Percentiles rank a stretch among this genome's conserved stretches.
These are phyloP conservation scores for Dothideomycetidae sp. DNA, from an alignment of 2,329 filamentous ascomycete species.

Conservation along the genomic window DNA sequence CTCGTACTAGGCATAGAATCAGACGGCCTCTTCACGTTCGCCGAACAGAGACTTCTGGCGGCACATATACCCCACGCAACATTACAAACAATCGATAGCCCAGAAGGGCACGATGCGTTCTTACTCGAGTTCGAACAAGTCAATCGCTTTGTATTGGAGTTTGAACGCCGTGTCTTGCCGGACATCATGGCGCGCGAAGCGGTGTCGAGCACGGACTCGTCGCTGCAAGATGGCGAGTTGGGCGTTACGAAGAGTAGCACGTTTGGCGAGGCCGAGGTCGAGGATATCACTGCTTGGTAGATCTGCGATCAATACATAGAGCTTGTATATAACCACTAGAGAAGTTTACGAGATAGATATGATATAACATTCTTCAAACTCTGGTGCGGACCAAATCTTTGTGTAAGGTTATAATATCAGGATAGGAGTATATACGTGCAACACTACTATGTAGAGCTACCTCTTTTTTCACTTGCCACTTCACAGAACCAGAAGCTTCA, in stretches of 20 bases:
- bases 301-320: no score
- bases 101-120: conserved; percentile 94
- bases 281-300: conserved; percentile 91
- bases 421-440: no score
- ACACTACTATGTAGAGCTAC: no score
- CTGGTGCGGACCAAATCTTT: no score
- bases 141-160: conserved; percentile 71
- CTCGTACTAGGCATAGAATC: conserved; percentile 89
- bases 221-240: conserved; percentile 19
- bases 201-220: conserved; percentile 22
- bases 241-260: conserved; percentile 67
- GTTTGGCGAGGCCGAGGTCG: conserved; percentile 90
- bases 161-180: conserved; percentile 67
- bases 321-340: no score
- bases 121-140: conserved; percentile 95
- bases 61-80: conserved; percentile 62
- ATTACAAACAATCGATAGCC: conserved; percentile 77
- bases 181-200: conserved; percentile 61
- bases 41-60: conserved; percentile 87
- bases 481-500: no score
- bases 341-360: no score
- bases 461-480: no score
- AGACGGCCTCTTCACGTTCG: conserved; percentile 92
- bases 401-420: no score
- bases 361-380: no score